Percentiles rank a stretch among this genome's conserved stretches.
Conservation (phyloP, 106 monocot genomes). For the Hemerocallis citrina region DNA sequence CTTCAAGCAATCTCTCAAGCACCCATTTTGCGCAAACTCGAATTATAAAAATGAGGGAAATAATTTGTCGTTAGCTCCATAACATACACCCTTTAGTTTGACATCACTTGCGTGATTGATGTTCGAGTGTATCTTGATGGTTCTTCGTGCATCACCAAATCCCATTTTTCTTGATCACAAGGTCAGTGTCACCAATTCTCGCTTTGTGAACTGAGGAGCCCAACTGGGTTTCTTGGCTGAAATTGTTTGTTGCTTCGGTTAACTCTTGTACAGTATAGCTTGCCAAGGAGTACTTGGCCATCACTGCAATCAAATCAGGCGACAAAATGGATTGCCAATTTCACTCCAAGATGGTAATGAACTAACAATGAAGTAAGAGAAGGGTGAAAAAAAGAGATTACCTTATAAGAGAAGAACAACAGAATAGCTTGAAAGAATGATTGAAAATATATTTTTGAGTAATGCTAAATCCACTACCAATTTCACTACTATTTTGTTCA, state of each 20-base stretch:
- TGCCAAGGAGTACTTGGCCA: conserved; percentile 21
- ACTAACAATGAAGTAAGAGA: too few relatives aligned
- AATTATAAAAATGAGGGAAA: conserved; percentile 16
- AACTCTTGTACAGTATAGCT: conserved; percentile 18
- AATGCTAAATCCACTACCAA: too few relatives aligned
- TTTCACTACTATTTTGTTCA: too few relatives aligned
- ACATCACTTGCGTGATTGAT: conserved; percentile 25
- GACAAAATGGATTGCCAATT: too few relatives aligned
- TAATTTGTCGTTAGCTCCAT: conserved; percentile 14
- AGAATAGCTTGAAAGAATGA: too few relatives aligned
- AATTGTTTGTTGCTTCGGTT: conserved; percentile 5
- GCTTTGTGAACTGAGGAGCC: conserved; percentile 16
- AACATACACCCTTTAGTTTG: conserved; percentile 18
- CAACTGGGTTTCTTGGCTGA: conserved; percentile 11
- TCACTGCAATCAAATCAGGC: conserved; percentile 11
- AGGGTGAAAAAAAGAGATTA: too few relatives aligned
- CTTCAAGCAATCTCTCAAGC: conserved; percentile 19
- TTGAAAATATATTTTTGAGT: too few relatives aligned
- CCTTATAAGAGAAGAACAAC: too few relatives aligned
- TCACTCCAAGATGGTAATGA: too few relatives aligned
- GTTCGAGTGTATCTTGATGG: conserved; percentile 15
- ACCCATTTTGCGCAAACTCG: conserved; percentile 10
- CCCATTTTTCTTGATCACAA: conserved; percentile 21
- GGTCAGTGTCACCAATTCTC: background rate
- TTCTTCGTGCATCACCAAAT: conserved; percentile 13